These are phyloP conservation scores for Sesbania bispinosa DNA, from an alignment of 306 rosid genomes.

Conservation along the genomic window DNA sequence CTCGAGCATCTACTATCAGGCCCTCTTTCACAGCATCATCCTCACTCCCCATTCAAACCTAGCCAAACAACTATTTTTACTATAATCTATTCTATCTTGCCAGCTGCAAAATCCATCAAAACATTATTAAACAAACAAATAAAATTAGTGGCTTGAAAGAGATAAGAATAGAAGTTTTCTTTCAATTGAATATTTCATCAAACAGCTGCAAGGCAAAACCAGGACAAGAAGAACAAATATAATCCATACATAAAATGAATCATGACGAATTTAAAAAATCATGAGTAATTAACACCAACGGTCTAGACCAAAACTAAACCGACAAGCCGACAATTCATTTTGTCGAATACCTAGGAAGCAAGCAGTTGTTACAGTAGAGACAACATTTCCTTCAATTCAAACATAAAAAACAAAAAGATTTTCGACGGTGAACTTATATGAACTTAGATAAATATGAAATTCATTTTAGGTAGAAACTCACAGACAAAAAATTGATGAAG, in stretches of 20 bases:
- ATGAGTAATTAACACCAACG: background rate
- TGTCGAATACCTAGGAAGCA: background rate
- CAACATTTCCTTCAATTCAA: background rate
- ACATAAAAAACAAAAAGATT: background rate
- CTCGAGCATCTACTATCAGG: constrained; percentile 70
- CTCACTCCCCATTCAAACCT: constrained; percentile 57
- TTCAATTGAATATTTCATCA: constrained; percentile 42
- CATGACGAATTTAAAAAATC: background rate
- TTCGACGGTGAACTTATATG: background rate
- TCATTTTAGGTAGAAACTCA: background rate
- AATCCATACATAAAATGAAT: background rate
- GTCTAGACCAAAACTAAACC: background rate
- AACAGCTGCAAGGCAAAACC: constrained; percentile 32
- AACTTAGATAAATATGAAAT: background rate
- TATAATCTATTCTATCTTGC: background rate
- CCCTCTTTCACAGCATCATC: constrained; percentile 57
- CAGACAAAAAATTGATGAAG: background rate
- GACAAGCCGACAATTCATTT: background rate
- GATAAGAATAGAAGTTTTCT: background rate
- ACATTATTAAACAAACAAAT: background rate
- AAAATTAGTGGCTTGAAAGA: background rate
- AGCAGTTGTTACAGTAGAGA: background rate
- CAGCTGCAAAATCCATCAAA: constrained; percentile 12
- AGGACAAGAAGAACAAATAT: background rate
- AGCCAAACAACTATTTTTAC: background rate